Conservation (phyloP, 495 filamentous ascomycete genomes). For the Hypoxylon trugodes region DNA sequence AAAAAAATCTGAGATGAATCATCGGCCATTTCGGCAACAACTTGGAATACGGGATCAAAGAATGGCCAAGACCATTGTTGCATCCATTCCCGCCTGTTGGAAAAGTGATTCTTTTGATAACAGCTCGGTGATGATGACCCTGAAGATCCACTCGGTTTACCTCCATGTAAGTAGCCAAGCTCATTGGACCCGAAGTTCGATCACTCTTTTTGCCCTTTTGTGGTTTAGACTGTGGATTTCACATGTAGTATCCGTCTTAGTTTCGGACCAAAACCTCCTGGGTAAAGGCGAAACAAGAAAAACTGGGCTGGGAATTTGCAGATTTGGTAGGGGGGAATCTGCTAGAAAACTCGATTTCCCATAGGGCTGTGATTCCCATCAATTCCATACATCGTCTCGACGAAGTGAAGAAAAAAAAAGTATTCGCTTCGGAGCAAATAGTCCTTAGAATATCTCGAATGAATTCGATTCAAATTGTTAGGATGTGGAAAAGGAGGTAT, state of each 20-base stretch:
- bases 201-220: slow-evolving; percentile 16
- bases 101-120: slow-evolving; percentile 3
- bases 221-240: slow-evolving; percentile 12
- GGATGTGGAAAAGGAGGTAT: neutral
- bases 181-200: neutral
- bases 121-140: neutral
- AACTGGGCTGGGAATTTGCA: slow-evolving; percentile 6
- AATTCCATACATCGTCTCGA: neutral
- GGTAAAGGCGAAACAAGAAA: slow-evolving; percentile 10
- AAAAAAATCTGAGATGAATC: neutral
- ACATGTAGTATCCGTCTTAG: slow-evolving; percentile 23
- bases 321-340: slow-evolving; percentile 19
- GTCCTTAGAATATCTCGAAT: slow-evolving; percentile 3
- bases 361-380: slow-evolving; percentile 33
- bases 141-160: neutral
- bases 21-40: slow-evolving; percentile 26
- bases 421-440: slow-evolving; percentile 24
- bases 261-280: slow-evolving; percentile 40
- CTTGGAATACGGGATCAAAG: slow-evolving; percentile 8
- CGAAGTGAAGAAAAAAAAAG: neutral
- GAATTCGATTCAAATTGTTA: neutral
- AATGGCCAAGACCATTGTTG: slow-evolving; percentile 18
- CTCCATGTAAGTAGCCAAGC: too few relatives aligned
- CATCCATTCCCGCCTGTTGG: slow-evolving; percentile 8
- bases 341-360: slow-evolving; percentile 35